Evolutionary conservation across 2,329 filamentous ascomycete genomes (phyloP), one percentile per base, ranked within the genome.

Genomic region (Colletotrichum camelliae): DNA sequence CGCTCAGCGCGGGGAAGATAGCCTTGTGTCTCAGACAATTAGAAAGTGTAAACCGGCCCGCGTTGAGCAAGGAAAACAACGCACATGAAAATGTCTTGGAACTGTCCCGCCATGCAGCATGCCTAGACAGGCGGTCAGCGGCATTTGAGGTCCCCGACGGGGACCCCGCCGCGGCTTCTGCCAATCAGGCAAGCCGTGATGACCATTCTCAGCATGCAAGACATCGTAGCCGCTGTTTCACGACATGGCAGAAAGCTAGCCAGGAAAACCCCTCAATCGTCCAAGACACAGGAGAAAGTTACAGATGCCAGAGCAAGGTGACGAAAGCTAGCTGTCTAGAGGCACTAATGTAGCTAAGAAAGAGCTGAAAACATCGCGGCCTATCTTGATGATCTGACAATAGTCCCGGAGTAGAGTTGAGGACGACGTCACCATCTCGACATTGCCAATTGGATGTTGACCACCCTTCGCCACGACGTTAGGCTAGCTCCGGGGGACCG

Each of bases 61-160:
- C 3, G 9, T 48, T 48, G 39, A 48, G 39, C 39, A 12, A 48
- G 39, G 18, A 43, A 31, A 13, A 33, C 31, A 43, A 33, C 57
- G 55, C 57, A 74, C 66, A 58, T 58, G 58, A 48, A 24, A 55
- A 70, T 74, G 71, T 70, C 67, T 70, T 58, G 21, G 33, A 31
- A 43, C 18, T 18, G 13, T 62, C 15, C 12, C 43, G 35, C 27
- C 1, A 33, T 64, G 60, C n/a, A 16, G 55, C 35, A 35, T 58
- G 67, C 72, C 67, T 27, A 21, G 10, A 31, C 12, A 31, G 21
- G 48, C 58, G 37, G 48, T 33, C 48, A 55, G 4, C 39, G 15
- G n/a, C 57, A 52, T 62, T 39, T 16, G 60, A 29, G 27, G 16
- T 33, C 16, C 8, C n/a, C 33, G 43, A 9, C 71, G 66, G 31